Base-by-base conservation (phyloP, 176 grass and related monocot species). In the Phragmites australis region DNA sequence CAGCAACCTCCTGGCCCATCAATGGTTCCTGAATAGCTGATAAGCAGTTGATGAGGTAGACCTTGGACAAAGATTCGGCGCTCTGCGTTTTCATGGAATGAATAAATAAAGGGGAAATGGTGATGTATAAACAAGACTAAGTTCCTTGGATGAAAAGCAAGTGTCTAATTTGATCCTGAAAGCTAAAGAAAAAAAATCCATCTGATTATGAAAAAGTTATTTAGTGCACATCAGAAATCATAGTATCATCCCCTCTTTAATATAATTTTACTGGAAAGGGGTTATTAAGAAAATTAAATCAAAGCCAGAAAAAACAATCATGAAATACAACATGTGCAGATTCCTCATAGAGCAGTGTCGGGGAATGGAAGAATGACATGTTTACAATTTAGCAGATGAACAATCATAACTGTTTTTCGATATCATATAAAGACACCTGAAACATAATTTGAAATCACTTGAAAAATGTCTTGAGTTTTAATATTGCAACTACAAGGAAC, bases 41-140 rank as follows among this genome's bases (percentile, higher is more conserved):
- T 56, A 99, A 89, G 65, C 96, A 99, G 71, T 99, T 95, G 81
- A 99, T 93, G 79, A 99, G 88, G 86, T 91, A 99, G 44, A 99
- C 85, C 73, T 93, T 99, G 40, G 86, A 91, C 4, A 86, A 93
- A 26, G 84, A 91, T 81, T 99, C 92, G 39, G 62, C 86, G 62
- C 82, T 89, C 92, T 95, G 90, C 53, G 89, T 65, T 63, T 76
- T 44, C 53, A 85, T 55, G 21, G 48, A 26, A 89, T 68, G 29
- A 54, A 61, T 75, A 37, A 37, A 58, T 18, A 86, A 55, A 42
- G 22, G 71, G 8, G 54, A 82, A 81, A 39, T 63, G 22, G 42
- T 21, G 53, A 81, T 70, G 65, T 37, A 55, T 51, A 74, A 57
- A 60, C 79, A 83, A 54, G 3, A 69, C 53, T 9, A 81, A 84